A percentile compares a stretch with the other conserved stretches of the same genome.
phyloP scores from a whole-genome alignment of 176 grass and related monocot species.

The Raddia distichophylla region DNA sequence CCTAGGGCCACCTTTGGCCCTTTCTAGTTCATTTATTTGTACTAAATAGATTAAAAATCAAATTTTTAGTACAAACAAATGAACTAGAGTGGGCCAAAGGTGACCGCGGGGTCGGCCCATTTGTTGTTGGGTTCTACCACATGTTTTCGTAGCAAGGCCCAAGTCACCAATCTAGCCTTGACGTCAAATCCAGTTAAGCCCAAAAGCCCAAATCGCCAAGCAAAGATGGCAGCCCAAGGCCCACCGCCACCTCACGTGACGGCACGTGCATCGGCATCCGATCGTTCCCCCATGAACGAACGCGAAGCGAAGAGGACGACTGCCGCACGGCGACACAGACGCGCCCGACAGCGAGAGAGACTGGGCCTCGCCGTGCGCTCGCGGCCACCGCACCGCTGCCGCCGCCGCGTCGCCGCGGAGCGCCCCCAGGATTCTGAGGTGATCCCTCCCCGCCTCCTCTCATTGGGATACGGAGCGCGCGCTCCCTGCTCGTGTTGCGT shows the following conservation, averaged over 20 bases:
- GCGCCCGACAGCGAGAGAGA: neutral
- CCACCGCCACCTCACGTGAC: slow-evolving; percentile 22
- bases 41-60: too few relatives aligned
- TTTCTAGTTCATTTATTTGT: too few relatives aligned
- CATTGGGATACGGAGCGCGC: neutral
- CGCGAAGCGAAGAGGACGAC: slow-evolving; percentile 24
- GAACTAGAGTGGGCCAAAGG: too few relatives aligned
- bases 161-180: neutral
- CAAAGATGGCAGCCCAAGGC: neutral
- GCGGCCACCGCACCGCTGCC: neutral
- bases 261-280: slow-evolving; percentile 32
- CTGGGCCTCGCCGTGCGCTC: neutral
- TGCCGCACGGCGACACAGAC: slow-evolving; percentile 30
- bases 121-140: too few relatives aligned
- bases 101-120: too few relatives aligned
- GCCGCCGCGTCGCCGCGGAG: neutral
- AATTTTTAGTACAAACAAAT: too few relatives aligned
- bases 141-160: neutral
- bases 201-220: neutral
- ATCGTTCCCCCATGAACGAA: slow-evolving; percentile 12
- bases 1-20: too few relatives aligned
- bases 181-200: too few relatives aligned
- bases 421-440: neutral
- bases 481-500: neutral
- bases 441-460: slow-evolving; percentile 1